Evolutionary conservation across 768 basidiomycete genomes (phyloP).

Genomic region (Termitomyces eurrhizus): DNA sequence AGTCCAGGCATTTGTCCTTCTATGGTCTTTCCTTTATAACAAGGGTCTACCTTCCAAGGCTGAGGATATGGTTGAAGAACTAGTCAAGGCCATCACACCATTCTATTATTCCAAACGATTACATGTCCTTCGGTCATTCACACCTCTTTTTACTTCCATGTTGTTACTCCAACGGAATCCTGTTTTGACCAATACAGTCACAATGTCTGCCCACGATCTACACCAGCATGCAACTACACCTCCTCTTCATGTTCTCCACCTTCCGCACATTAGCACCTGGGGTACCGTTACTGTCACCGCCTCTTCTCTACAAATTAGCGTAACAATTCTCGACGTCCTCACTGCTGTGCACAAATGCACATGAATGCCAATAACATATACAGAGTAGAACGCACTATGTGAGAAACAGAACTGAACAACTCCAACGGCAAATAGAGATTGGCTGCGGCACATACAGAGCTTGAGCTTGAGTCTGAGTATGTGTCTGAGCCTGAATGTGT

Average conservation of each 20-base stretch:
- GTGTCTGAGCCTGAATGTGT: neutral
- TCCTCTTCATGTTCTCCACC: conserved; percentile 28
- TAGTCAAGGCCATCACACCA: conserved; percentile 68
- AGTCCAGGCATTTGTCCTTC: conserved; percentile 67
- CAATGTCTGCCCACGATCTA: conserved; percentile 26
- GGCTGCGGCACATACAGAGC: neutral
- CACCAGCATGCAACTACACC: conserved; percentile 41
- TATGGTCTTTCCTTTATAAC: conserved; percentile 77
- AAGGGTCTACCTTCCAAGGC: conserved; percentile 58
- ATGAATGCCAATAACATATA: conserved; percentile 30
- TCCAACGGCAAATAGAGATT: neutral
- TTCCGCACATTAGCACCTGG: conserved; percentile 43
- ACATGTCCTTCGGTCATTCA: conserved; percentile 60
- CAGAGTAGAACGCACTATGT: conserved; percentile 41
- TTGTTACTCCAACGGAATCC: conserved; percentile 24
- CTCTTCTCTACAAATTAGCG: conserved; percentile 8
- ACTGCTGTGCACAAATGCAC: conserved; percentile 39
- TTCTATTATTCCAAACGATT: conserved; percentile 84
- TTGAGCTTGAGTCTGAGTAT: neutral
- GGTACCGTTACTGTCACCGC: conserved; percentile 36
- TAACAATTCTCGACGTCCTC: conserved; percentile 51
- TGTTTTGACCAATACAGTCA: neutral
- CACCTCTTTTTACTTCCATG: conserved; percentile 52
- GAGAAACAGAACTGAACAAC: conserved; percentile 26
- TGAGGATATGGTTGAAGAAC: conserved; percentile 48